A percentile compares a stretch with the other conserved stretches of the same genome.
phyloP scores from a whole-genome alignment of 805 yeast species.

The Monosporozyma aerobia region DNA sequence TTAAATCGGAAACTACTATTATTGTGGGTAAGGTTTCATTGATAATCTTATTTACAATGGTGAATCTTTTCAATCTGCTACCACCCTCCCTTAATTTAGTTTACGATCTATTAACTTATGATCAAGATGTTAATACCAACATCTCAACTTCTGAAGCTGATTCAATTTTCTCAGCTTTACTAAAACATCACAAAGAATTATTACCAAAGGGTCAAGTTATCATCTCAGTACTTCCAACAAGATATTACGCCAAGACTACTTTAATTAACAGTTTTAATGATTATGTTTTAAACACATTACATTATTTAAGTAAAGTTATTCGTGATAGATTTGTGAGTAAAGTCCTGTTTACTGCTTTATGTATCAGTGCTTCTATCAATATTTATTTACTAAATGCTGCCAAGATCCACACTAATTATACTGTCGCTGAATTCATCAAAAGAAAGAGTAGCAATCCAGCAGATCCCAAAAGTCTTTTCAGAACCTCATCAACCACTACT shows the following conservation, averaged over 20 bases:
- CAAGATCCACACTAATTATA: conserved; percentile 46
- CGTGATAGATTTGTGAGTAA: conserved; percentile 77
- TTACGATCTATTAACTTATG: conserved; percentile 28
- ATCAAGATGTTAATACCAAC: not conserved
- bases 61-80: conserved; percentile 62
- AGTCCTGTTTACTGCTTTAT: conserved; percentile 60
- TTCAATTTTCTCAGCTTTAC: not conserved
- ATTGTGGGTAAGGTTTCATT: conserved; percentile 51
- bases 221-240: conserved; percentile 50
- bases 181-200: not conserved
- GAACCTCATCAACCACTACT: not conserved
- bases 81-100: conserved; percentile 42
- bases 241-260: conserved; percentile 50
- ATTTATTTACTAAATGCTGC: conserved; percentile 81
- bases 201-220: conserved; percentile 39
- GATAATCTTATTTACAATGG: conserved; percentile 47
- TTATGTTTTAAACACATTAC: conserved; percentile 9
- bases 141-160: not conserved
- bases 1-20: conserved; percentile 35
- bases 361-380: conserved; percentile 70
- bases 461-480: not conserved
- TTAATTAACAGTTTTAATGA: conserved; percentile 55
- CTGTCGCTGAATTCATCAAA: conserved; percentile 23
- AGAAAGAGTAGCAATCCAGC: not conserved
- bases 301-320: conserved; percentile 42